These are phyloP conservation scores for Wickerhamomyces rabaulensis DNA, from an alignment of 805 yeast genomes.

Conservation along the genomic window DNA sequence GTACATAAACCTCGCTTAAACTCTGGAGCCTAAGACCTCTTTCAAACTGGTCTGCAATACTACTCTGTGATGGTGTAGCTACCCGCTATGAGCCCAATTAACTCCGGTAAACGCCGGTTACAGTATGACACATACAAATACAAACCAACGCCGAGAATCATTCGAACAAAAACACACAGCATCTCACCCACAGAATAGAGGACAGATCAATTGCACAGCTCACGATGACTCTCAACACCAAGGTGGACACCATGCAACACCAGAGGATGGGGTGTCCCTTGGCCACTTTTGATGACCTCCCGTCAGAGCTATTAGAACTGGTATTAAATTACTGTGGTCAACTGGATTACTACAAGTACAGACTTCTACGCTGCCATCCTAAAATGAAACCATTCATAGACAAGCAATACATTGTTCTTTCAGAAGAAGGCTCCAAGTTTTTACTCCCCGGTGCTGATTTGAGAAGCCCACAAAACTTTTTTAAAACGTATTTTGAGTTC, in stretches of 20 bases:
- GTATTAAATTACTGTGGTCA: neutral
- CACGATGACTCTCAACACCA: too few relatives aligned
- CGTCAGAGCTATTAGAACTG: neutral
- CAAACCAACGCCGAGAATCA: too few relatives aligned
- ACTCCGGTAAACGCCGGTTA: too few relatives aligned
- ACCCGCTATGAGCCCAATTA: too few relatives aligned
- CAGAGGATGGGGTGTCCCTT: neutral
- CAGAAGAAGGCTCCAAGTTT: neutral
- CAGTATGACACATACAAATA: too few relatives aligned
- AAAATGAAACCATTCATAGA: neutral
- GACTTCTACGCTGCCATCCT: neutral
- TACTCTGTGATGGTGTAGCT: too few relatives aligned
- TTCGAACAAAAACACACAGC: too few relatives aligned
- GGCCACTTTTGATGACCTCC: neutral
- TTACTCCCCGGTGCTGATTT: neutral
- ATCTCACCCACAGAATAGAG: too few relatives aligned
- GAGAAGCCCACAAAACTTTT: neutral
- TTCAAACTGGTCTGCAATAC: too few relatives aligned
- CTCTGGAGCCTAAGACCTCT: too few relatives aligned
- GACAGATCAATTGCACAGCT: too few relatives aligned
- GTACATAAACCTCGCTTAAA: too few relatives aligned
- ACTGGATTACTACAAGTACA: neutral
- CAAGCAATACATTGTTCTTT: neutral
- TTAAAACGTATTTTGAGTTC: neutral
- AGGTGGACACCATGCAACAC: neutral